These are phyloP conservation scores for Aspergillus sp. DNA, from an alignment of 2,329 filamentous ascomycete species.

Conservation along the genomic window DNA sequence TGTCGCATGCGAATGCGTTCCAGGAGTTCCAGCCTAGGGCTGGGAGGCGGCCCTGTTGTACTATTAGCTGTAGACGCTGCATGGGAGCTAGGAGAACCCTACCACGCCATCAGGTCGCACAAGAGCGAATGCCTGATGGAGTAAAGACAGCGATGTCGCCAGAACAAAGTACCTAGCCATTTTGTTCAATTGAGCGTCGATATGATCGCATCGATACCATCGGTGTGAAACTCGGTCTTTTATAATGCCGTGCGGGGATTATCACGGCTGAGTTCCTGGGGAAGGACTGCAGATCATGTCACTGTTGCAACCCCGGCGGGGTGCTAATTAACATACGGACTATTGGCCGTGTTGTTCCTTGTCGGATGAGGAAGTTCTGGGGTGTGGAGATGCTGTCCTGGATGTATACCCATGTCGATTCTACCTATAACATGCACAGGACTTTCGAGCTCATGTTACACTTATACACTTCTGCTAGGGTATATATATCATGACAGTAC, in stretches of 20 bases:
- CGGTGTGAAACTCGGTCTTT: too few species aligned
- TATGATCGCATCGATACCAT: too few species aligned
- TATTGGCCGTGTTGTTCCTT: neutral
- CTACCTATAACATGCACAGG: too few species aligned
- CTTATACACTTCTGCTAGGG: conserved; percentile 1
- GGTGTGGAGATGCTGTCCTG: neutral
- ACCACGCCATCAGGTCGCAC: conserved; percentile 29
- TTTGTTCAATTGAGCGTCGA: neutral
- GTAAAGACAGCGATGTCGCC: neutral
- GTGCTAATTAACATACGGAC: too few species aligned
- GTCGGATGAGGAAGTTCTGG: neutral
- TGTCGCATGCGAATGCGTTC: conserved; percentile 50
- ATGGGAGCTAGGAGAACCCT: conserved; percentile 5
- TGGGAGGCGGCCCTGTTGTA: conserved; percentile 25
- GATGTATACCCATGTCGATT: neutral
- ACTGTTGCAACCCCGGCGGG: neutral
- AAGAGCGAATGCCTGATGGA: conserved; percentile 18
- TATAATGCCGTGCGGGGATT: too few species aligned
- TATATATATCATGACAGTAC: conserved; percentile 10
- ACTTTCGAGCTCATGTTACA: neutral
- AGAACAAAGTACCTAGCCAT: neutral
- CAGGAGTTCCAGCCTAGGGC: conserved; percentile 47
- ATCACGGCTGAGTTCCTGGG: too few species aligned
- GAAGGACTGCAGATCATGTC: neutral
- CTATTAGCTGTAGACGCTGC: neutral